These are phyloP conservation scores for Epichloe uncinata DNA, from an alignment of 2,329 filamentous ascomycete genomes.

Conservation along the genomic window DNA sequence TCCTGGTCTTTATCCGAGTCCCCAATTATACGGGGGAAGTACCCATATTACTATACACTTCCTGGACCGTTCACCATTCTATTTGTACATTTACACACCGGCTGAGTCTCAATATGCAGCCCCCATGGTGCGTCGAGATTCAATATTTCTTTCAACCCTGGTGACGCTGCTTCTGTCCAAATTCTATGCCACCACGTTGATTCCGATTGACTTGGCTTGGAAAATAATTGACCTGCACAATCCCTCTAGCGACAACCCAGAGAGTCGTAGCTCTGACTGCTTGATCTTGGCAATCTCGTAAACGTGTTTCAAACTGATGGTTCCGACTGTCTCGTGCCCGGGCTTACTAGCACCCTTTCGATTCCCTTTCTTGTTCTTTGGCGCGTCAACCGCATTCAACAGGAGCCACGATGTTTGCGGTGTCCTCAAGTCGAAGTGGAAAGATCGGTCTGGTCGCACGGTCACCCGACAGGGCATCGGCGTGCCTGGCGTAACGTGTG, in stretches of 20 bases:
- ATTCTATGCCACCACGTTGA: conserved; percentile 51
- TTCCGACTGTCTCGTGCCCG: conserved; percentile 66
- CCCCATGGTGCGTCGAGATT: neutral
- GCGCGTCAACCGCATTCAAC: conserved; percentile 67
- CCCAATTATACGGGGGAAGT: too few species aligned
- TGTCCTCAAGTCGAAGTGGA: conserved; percentile 85
- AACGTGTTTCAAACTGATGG: conserved; percentile 83
- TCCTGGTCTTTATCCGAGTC: too few species aligned
- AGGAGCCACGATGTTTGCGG: conserved; percentile 88
- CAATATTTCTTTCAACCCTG: neutral
- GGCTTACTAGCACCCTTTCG: conserved; percentile 65
- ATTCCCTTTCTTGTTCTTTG: conserved; percentile 59
- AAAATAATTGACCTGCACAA: conserved; percentile 62
- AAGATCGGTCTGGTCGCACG: conserved; percentile 84
- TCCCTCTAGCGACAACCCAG: conserved; percentile 56
- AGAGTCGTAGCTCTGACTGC: conserved; percentile 60
- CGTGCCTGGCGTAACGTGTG: conserved; percentile 67
- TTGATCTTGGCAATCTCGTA: conserved; percentile 98
- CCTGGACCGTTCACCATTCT: neutral
- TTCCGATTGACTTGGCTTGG: conserved; percentile 63
- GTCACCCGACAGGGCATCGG: conserved; percentile 85
- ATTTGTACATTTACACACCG: neutral
- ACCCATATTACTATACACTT: neutral
- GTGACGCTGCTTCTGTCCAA: neutral
- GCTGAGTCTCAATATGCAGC: neutral